Base-by-base conservation (phyloP, 257 asterid genomes). In the Verbascum thapsus region DNA sequence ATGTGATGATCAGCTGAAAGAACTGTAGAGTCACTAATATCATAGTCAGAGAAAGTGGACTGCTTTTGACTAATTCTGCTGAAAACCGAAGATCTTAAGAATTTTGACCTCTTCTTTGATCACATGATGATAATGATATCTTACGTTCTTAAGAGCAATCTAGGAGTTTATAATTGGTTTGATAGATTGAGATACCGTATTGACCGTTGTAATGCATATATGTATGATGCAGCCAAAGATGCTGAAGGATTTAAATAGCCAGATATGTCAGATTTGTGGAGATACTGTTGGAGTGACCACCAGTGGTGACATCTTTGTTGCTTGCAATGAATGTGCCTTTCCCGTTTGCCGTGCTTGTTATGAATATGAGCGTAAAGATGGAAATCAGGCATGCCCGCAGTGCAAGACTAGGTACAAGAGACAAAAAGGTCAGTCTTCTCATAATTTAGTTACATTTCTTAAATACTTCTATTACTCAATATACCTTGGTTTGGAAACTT, bases 311-410 rank as follows among this genome's bases (percentile, higher is more conserved):
- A 64, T 77, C 9, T 91, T 91, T 70, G 90, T 91, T 71, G 96
- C 96, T 71, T 91, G 98, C 78, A 84, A 91, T 34, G 98, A 91
- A 72, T 91, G 98, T 60, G 96, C 88, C 22, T 88, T 88, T 75
- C 98, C 98, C 7, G 95, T 88, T 63, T 91, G 96, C 72, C 88
- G 95, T 51, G 80, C 91, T 69, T 91, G 98, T 67, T 91, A 91
- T 57, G 98, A 91, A 68, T 91, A 88, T 3, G 98, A 91, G 74
- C 74, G 98, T 50, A 91, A 82, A 81, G 96, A 91, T 71, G 98
- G 96, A 50, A 88, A 83, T 71, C 96, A 84, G 72, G 67, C 85
- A 0, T 91, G 96, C 55, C 96, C 98, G 7, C 95, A 91, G 66
- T 91, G 98, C 73, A 91, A 91, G 79, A 86, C 95, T 52, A 79